Percentiles rank a stretch among this genome's conserved stretches.
phyloP scores from a whole-genome alignment of 805 yeast genomes.

The Hanseniaspora meyeri region DNA sequence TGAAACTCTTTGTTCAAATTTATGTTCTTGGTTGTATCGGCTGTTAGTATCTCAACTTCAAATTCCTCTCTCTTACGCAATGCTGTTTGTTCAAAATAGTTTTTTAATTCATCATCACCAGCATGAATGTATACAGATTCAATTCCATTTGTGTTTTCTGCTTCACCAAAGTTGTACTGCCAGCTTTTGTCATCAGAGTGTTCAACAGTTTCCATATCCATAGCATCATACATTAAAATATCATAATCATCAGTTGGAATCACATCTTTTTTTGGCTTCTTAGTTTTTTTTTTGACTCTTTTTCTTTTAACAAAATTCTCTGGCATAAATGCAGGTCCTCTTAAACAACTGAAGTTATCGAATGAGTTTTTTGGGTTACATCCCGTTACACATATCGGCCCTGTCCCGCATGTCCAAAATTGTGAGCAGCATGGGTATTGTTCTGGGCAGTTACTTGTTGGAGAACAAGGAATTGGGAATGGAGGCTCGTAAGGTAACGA shows the following conservation, averaged over 20 bases:
- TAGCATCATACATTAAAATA: slow-evolving; percentile 15
- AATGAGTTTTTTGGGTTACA: slow-evolving; percentile 70
- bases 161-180: neutral
- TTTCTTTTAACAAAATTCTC: slow-evolving; percentile 19
- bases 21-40: too few species aligned
- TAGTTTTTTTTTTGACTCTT: neutral
- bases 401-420: slow-evolving; percentile 71
- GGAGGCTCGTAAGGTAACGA: slow-evolving; percentile 20
- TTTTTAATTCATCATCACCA: slow-evolving; percentile 10
- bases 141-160: neutral
- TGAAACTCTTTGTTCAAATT: neutral
- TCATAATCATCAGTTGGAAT: slow-evolving; percentile 18
- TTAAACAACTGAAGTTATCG: slow-evolving; percentile 60
- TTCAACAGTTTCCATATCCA: neutral
- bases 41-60: slow-evolving; percentile 16
- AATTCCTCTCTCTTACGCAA: slow-evolving; percentile 21
- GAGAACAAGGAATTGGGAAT: slow-evolving; percentile 20
- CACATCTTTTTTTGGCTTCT: slow-evolving; percentile 18
- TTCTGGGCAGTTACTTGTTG: slow-evolving; percentile 48
- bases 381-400: slow-evolving; percentile 67
- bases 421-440: slow-evolving; percentile 78
- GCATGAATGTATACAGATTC: neutral
- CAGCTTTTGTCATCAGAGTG: too few species aligned
- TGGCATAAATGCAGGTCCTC: slow-evolving; percentile 57
- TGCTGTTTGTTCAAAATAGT: slow-evolving; percentile 10